These are phyloP conservation scores for Sporothrix euskadiensis DNA, from an alignment of 2,329 filamentous ascomycete genomes.

Conservation along the genomic window DNA sequence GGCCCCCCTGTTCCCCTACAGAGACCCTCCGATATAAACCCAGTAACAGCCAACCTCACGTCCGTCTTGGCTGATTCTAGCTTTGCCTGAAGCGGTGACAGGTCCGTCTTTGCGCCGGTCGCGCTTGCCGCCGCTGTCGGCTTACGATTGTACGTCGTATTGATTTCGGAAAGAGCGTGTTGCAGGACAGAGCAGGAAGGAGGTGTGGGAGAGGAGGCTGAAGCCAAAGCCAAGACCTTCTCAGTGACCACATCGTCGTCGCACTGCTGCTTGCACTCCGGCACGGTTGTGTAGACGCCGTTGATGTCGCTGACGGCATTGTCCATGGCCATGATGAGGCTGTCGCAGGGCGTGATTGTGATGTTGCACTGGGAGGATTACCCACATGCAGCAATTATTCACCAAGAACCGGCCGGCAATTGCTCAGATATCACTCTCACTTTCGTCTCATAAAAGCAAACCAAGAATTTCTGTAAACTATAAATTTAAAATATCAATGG, in stretches of 20 bases:
- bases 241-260: not conserved
- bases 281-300: not conserved
- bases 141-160: not conserved
- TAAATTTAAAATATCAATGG: not conserved
- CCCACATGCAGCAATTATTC: not conserved
- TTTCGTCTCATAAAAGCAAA: not conserved
- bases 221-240: not conserved
- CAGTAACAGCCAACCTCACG: not conserved
- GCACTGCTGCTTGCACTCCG: not conserved
- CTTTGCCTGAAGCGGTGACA: not conserved
- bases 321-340: constrained; percentile 11
- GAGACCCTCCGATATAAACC: not conserved
- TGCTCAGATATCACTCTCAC: not conserved
- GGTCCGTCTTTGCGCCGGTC: not conserved
- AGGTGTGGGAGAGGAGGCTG: not conserved
- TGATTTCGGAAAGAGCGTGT: not conserved
- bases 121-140: not conserved
- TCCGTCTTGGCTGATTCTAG: not conserved
- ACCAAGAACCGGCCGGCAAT: not conserved
- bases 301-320: not conserved
- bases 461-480: not conserved
- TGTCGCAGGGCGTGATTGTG: not conserved
- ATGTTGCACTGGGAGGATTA: not conserved
- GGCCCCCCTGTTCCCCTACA: not conserved
- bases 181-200: not conserved